Percentiles rank a stretch among this genome's conserved stretches.
phyloP scores from a whole-genome alignment of 2,329 filamentous ascomycete genomes.

The Aureobasidium uvarum region DNA sequence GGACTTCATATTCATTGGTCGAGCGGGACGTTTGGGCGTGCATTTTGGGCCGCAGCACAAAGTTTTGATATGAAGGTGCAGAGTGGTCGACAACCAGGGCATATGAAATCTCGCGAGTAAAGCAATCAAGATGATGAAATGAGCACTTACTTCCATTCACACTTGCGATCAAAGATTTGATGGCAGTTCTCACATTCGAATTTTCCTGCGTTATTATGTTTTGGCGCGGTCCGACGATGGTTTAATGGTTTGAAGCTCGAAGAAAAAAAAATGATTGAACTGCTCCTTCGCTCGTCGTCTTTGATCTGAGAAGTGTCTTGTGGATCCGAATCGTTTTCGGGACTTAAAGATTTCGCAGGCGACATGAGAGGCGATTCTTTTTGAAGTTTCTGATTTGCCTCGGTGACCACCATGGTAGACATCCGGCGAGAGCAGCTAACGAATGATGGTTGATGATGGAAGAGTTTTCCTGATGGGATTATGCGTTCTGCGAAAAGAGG shows the following conservation, averaged over 20 bases:
- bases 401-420: background rate
- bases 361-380: constrained; percentile 19
- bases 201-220: constrained; percentile 14
- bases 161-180: constrained; percentile 69
- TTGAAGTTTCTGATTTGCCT: background rate
- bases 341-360: constrained; percentile 18
- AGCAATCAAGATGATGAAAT: background rate
- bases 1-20: constrained; percentile 3
- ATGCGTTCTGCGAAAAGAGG: background rate
- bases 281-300: constrained; percentile 4
- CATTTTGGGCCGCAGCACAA: constrained; percentile 5
- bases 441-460: background rate
- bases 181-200: constrained; percentile 22
- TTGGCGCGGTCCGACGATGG: constrained; percentile 12
- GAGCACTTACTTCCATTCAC: constrained; percentile 83
- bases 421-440: background rate
- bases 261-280: background rate
- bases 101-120: background rate
- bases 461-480: background rate
- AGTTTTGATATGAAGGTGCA: background rate
- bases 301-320: background rate
- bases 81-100: background rate
- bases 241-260: constrained; percentile 13
- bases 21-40: background rate
- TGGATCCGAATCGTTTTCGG: background rate